phyloP scores from a whole-genome alignment of 2,329 filamentous ascomycete genomes.

The Diaporthe ilicicola region DNA sequence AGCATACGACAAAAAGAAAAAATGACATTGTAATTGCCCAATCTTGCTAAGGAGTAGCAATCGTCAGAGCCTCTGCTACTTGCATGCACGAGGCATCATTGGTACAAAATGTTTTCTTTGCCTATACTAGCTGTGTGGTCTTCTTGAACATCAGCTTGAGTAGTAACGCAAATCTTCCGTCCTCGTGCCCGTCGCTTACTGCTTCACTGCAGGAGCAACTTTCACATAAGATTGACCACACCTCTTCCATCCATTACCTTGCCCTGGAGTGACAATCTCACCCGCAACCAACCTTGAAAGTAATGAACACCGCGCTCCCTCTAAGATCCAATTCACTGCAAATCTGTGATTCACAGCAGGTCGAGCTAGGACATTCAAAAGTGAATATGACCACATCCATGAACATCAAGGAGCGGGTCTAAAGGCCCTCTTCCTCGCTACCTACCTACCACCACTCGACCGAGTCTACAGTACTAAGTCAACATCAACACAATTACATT shows the following conservation, averaged over 20 bases:
- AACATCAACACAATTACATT: background rate
- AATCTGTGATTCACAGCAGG: background rate
- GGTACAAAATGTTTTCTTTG: too few species aligned
- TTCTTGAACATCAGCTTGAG: background rate
- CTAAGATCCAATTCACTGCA: background rate
- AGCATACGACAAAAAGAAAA: background rate
- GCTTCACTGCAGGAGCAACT: too few species aligned
- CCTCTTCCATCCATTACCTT: too few species aligned
- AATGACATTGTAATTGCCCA: conserved; percentile 17
- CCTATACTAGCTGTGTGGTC: background rate
- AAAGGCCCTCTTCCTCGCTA: background rate
- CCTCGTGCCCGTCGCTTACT: too few species aligned
- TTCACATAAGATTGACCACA: too few species aligned
- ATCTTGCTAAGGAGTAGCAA: background rate
- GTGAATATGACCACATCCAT: background rate
- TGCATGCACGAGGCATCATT: too few species aligned
- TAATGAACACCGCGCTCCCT: background rate
- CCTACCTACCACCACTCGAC: background rate
- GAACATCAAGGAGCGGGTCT: too few species aligned
- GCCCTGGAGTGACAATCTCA: background rate
- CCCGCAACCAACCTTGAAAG: background rate
- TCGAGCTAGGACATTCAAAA: background rate
- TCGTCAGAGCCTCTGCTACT: too few species aligned
- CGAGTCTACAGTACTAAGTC: background rate
- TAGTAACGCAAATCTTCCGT: background rate